Evolutionary conservation across 1,284 basidiomycete species (phyloP), one percentile per base, ranked within the genome.

Genomic region (Thecaphora frezii): DNA sequence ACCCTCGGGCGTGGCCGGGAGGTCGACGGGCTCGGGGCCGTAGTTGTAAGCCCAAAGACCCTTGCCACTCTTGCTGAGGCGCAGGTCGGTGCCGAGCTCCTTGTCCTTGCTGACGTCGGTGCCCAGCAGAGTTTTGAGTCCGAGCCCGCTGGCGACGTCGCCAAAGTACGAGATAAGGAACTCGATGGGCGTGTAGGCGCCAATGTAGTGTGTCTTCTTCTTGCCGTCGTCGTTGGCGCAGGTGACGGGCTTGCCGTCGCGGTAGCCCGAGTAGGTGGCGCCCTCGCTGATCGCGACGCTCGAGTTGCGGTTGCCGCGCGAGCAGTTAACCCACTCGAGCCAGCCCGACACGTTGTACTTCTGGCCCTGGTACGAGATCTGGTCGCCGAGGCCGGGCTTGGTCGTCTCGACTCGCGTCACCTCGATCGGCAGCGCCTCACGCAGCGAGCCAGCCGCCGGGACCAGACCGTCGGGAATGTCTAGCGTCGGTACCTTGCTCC

Each of bases 31-130:
- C 9, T 56, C 48, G 9, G 52, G 57, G 30, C 57, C 62, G 47
- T 70, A 70, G 46, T 70, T 67, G 58, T 68, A 62, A 3, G 68
- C 65, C 54, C 50, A 70, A 5, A 70, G 46, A 2, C 61, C 66
- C 19, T 68, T 62, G 4, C 61, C 68, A 38, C 57, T 60, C 40
- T 44, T 49, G 24, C 54, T 41, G 44, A 68, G 54, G 14, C 68
- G 61, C 23, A 70, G 28, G 22, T 67, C 56, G 1, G 24, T 50
- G 5, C 67, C 67, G 2, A 70, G 41, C 44, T 66, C 63, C 16
- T 48, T 51, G 33, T 44, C 44, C 40, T 25, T 44, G 5, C 46
- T 56, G 22, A 48, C 4, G 0, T 44, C 48, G 18, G 48, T 53
- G 14, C 62, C 64, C 18, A 63, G 41, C 14, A 62, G 36, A 24